Evolutionary conservation across 495 filamentous ascomycete genomes (phyloP).

Genomic region (Hypoxylon trugodes): DNA sequence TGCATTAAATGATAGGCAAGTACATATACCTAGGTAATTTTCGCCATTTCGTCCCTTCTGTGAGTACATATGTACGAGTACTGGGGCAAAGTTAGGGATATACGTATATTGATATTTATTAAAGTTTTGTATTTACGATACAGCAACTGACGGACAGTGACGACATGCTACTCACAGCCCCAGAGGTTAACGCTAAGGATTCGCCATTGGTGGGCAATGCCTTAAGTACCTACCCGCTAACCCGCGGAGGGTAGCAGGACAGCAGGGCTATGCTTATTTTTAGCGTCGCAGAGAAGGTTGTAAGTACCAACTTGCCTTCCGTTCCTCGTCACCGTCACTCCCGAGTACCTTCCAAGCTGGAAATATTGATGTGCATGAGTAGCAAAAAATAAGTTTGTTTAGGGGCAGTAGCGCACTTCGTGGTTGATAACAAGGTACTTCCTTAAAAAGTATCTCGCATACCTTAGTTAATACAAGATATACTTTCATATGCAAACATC

Average conservation of each 20-base stretch:
- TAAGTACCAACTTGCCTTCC: constrained; percentile 2
- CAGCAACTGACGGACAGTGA: constrained; percentile 7
- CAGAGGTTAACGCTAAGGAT: constrained; percentile 13
- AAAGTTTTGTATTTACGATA: background rate
- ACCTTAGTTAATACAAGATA: background rate
- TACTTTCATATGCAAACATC: background rate
- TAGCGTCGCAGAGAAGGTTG: background rate
- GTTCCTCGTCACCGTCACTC: background rate
- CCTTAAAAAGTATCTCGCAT: background rate
- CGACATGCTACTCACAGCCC: constrained; percentile 30
- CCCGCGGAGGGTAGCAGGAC: constrained; percentile 4
- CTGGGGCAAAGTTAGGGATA: too few relatives aligned
- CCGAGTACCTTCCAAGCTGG: background rate
- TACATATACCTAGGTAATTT: too few relatives aligned
- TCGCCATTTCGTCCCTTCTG: too few relatives aligned
- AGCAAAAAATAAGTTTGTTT: too few relatives aligned
- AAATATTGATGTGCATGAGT: constrained; percentile 3
- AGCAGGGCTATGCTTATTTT: constrained; percentile 35
- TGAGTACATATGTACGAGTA: too few relatives aligned
- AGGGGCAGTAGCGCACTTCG: background rate
- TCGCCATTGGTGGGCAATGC: constrained; percentile 17
- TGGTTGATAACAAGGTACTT: background rate
- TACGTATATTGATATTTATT: too few relatives aligned
- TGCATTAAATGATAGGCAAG: too few relatives aligned
- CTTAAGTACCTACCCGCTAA: constrained; percentile 7